Evolutionary conservation across 2,329 filamentous ascomycete species (phyloP).

Genomic region (Colletotrichum truncatum): DNA sequence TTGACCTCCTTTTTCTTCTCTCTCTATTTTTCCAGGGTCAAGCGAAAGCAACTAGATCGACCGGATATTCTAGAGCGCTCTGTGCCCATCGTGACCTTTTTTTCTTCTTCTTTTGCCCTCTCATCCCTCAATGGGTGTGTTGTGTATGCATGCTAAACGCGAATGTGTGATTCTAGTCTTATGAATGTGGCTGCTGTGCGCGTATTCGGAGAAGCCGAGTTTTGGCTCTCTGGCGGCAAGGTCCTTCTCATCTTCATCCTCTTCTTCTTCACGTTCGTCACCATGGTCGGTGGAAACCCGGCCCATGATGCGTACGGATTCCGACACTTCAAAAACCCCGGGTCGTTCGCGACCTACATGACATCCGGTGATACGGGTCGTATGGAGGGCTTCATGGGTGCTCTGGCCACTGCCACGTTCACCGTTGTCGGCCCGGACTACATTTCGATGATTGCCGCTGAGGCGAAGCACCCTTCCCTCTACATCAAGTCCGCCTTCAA

Average conservation of each 20-base stretch:
- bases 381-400: constrained; percentile 76
- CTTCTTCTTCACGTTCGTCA: constrained; percentile 67
- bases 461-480: constrained; percentile 69
- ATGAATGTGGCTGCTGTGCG: constrained; percentile 32
- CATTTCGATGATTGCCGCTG: constrained; percentile 73
- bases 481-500: constrained; percentile 64
- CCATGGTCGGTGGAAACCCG: constrained; percentile 39
- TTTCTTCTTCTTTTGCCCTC: not conserved
- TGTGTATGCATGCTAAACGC: constrained; percentile 29
- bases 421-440: constrained; percentile 72
- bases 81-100: constrained; percentile 8
- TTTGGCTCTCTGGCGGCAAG: constrained; percentile 65
- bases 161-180: constrained; percentile 25
- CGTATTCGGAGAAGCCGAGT: constrained; percentile 64
- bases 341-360: constrained; percentile 27
- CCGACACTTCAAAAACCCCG: constrained; percentile 29
- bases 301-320: constrained; percentile 36
- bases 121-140: not conserved
- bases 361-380: constrained; percentile 65
- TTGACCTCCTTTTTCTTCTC: constrained; percentile 7
- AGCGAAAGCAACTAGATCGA: constrained; percentile 7
- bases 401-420: constrained; percentile 73
- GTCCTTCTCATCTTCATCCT: constrained; percentile 67
- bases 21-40: not conserved
- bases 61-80: constrained; percentile 13